Conservation (phyloP, 2,329 filamentous ascomycete genomes). For the Aureobasidium sp. region DNA sequence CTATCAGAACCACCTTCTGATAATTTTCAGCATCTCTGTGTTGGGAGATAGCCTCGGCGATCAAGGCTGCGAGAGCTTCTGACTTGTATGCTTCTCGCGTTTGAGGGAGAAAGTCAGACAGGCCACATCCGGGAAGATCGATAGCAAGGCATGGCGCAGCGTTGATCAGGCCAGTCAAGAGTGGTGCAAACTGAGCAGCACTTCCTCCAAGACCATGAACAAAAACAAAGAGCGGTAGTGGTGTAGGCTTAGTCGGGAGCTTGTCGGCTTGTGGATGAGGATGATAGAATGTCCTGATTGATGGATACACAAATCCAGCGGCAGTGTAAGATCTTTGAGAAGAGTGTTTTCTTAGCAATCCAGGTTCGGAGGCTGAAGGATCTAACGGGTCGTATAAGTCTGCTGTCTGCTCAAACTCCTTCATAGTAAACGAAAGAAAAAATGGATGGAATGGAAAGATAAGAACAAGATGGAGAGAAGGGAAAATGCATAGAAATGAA, state of each 20-base stretch:
- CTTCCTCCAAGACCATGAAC: conserved; percentile 92
- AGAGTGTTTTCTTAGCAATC: conserved; percentile 72
- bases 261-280: conserved; percentile 76
- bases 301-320: conserved; percentile 60
- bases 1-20: conserved; percentile 73
- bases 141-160: conserved; percentile 78
- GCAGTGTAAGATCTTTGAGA: conserved; percentile 61
- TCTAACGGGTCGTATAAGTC: conserved; percentile 25
- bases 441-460: not conserved
- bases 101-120: conserved; percentile 65
- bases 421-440: not conserved
- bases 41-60: conserved; percentile 66
- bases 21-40: conserved; percentile 56
- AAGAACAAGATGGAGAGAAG: not conserved
- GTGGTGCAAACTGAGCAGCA: conserved; percentile 74
- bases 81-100: conserved; percentile 73
- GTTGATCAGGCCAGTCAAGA: conserved; percentile 75
- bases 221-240: conserved; percentile 80
- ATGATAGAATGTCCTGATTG: conserved; percentile 75
- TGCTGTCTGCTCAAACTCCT: not conserved
- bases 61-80: conserved; percentile 65
- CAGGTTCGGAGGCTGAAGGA: conserved; percentile 60
- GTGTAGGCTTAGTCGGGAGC: conserved; percentile 63
- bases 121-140: conserved; percentile 84
- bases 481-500: not conserved